Evolutionary conservation across 768 basidiomycete species (phyloP).

Genomic region (Kwoniella bestiolae): DNA sequence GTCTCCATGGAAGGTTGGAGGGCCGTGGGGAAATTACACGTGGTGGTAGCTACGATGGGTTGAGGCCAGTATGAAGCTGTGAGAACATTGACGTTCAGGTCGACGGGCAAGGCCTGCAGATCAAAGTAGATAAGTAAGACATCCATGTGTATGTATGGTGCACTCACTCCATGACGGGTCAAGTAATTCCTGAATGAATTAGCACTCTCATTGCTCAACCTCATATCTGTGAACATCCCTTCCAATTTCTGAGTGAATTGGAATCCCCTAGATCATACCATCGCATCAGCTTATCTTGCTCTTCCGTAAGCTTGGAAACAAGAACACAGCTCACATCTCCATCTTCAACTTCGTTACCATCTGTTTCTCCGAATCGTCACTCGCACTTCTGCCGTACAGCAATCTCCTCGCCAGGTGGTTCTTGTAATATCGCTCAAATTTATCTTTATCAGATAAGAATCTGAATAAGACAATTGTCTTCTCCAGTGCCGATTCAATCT

Average conservation of each 20-base stretch:
- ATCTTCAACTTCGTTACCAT: constrained; percentile 97
- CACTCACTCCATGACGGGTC: constrained; percentile 64
- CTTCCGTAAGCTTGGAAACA: background rate
- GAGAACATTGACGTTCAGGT: constrained; percentile 87
- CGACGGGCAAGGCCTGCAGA: constrained; percentile 76
- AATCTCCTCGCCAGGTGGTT: constrained; percentile 91
- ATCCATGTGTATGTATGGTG: too few relatives aligned
- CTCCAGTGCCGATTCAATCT: constrained; percentile 85
- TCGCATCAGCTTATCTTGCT: background rate
- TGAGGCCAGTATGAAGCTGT: constrained; percentile 97
- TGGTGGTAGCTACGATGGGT: constrained; percentile 62
- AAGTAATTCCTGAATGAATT: constrained; percentile 70
- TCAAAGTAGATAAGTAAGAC: background rate
- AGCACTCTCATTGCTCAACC: constrained; percentile 71
- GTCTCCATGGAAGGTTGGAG: constrained; percentile 71
- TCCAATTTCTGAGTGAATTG: constrained; percentile 98
- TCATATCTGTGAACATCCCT: constrained; percentile 99
- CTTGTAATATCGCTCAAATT: constrained; percentile 98
- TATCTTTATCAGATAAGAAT: constrained; percentile 90
- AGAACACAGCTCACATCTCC: constrained; percentile 63
- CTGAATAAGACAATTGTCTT: constrained; percentile 97
- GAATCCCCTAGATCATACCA: constrained; percentile 64
- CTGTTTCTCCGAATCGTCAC: constrained; percentile 95
- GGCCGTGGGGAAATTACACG: constrained; percentile 70
- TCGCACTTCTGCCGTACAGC: constrained; percentile 80